Evolutionary conservation across 139 green algal genomes (phyloP), one percentile per base, ranked within the genome.

Genomic region (Chlamydomonas eustigma): DNA sequence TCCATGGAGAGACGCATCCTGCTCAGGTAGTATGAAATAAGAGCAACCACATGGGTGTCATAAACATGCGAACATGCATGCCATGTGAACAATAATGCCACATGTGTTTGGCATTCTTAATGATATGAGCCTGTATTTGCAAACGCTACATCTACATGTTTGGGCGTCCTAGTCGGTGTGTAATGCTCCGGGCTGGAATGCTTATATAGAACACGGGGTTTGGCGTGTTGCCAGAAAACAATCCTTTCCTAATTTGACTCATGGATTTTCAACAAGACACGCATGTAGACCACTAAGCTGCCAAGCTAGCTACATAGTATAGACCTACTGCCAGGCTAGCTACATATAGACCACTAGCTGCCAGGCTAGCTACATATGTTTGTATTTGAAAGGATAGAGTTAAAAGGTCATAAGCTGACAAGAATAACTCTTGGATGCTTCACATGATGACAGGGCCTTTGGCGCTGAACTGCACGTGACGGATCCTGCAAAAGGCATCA

Each of bases 381-480:
- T 58, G 44, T 28, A 18, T 12, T 18, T 58, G 44, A 18, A 18
- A 18, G 44, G 44, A 18, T 12, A 18, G 44, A 28, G 44, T 58
- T 18, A 28, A 28, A 58, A 58, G 44, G 44, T 58, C 18, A 58
- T 58, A 58, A 58, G 44, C 44, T 58, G 12, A 58, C 18, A 58
- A 12, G 12, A 12, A 58, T 28, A 58, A 58, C 18, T 58, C 44
- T 18, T 58, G 44, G 12, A 58, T 68, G 37, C 74, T 73, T 36
- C 50, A 37, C 52, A 78, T 78, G 74, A 50, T 6, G 8, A 34
- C 58, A 77, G 85, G 36, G 92, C 93, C 0, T 97, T 97, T 76
- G 93, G 93, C 5, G 93, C 91, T 0, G 75, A 94, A 84, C 84
- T 98, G 50, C 88, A 96, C 70, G 85, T 98, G 1, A 98, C 93